phyloP scores from a whole-genome alignment of 2,329 filamentous ascomycete species.

The Exophiala xenobiotica region DNA sequence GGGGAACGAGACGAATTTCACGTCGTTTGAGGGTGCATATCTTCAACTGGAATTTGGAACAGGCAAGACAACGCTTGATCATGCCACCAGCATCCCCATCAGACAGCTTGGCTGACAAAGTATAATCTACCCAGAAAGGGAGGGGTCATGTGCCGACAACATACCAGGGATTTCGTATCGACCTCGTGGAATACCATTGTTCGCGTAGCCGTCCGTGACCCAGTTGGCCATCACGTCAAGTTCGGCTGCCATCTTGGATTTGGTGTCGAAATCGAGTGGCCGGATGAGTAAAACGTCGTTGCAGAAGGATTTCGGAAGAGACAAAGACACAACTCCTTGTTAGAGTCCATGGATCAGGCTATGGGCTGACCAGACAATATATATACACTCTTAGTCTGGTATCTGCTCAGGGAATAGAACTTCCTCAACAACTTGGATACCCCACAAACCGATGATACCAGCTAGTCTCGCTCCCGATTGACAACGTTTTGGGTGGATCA shows the following conservation, averaged over 20 bases:
- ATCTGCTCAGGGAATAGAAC: not conserved
- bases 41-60: not conserved
- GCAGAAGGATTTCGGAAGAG: not conserved
- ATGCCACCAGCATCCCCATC: not conserved
- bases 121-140: not conserved
- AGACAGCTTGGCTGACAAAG: not conserved
- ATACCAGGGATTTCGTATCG: constrained; percentile 47
- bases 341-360: not conserved
- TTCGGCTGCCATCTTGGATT: constrained; percentile 27
- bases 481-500: not conserved
- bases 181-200: constrained; percentile 47
- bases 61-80: not conserved
- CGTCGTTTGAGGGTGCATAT: not conserved
- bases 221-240: constrained; percentile 26
- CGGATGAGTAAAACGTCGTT: not conserved
- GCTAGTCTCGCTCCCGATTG: not conserved
- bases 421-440: not conserved
- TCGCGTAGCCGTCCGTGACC: constrained; percentile 35
- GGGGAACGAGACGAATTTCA: not conserved
- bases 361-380: not conserved
- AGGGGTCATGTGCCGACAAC: not conserved
- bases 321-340: not conserved
- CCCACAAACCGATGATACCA: not conserved
- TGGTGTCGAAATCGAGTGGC: not conserved
- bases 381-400: not conserved